These are phyloP conservation scores for Hypoxylon perforatum DNA, from an alignment of 495 filamentous ascomycete genomes.

Conservation along the genomic window DNA sequence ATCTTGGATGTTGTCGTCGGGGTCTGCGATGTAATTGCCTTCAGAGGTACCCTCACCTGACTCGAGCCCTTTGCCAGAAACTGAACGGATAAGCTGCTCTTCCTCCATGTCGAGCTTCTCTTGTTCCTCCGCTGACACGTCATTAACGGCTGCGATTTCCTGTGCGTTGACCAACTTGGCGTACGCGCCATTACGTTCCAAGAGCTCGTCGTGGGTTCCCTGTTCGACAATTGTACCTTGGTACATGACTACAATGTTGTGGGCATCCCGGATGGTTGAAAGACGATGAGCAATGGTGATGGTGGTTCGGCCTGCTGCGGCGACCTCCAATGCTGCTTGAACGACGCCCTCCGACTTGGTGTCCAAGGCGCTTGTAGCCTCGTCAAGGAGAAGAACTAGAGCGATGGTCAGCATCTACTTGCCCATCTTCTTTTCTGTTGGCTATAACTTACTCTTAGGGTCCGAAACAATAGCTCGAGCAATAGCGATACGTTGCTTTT, in stretches of 20 bases:
- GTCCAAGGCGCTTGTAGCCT: constrained; percentile 95
- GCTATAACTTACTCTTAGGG: constrained; percentile 69
- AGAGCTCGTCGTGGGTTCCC: constrained; percentile 79
- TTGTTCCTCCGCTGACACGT: constrained; percentile 60
- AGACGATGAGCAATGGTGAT: constrained; percentile 96
- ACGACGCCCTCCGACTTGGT: constrained; percentile 96
- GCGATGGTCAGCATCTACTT: constrained; percentile 27
- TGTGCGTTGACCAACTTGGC: constrained; percentile 83
- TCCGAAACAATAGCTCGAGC: constrained; percentile 92
- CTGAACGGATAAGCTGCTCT: constrained; percentile 59
- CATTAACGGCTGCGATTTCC: constrained; percentile 74
- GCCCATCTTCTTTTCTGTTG: not conserved
- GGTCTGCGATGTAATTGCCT: constrained; percentile 63
- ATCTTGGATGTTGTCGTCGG: constrained; percentile 66
- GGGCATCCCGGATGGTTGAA: constrained; percentile 90
- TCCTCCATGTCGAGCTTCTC: constrained; percentile 58
- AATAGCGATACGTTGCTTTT: constrained; percentile 91
- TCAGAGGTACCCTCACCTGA: too few species aligned
- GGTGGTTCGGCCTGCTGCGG: constrained; percentile 89
- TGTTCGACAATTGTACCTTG: constrained; percentile 89
- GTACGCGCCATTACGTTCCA: constrained; percentile 72
- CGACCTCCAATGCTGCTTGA: constrained; percentile 89
- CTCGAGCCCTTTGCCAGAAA: constrained; percentile 47
- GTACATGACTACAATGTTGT: constrained; percentile 96
- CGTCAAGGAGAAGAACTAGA: constrained; percentile 83